Evolutionary conservation across 257 asterid species (phyloP), one percentile per base, ranked within the genome.

Genomic region (Forsythia suspensa): DNA sequence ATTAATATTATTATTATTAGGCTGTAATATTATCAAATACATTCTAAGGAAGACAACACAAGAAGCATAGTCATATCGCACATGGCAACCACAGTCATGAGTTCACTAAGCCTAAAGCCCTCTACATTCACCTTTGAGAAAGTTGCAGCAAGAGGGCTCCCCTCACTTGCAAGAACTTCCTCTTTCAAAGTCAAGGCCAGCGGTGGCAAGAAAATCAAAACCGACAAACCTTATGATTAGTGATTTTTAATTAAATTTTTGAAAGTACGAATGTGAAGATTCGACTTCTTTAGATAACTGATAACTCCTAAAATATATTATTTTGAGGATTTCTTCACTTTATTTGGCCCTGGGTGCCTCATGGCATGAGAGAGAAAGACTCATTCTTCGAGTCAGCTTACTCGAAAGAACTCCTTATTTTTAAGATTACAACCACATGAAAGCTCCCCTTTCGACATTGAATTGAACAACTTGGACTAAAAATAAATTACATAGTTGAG

Each of bases 171-270:
- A 77, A 88, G 92, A 76, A 79, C 89, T 82, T 73, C 88, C 84
- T n/a, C 84, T 24, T 79, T 92, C 67, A 83, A 82, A 81, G 87
- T 94, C 55, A 72, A 15, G 51, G 98, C 97, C 76, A 90, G 92
- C 8, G 91, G 92, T 7, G 85, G 2, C 77, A 88, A 84, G 92
- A 94, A 94, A 79, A 74, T 92, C 87, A 92, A 87, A 92, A 92
- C 97, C 36, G 92, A 88, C 87, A 86, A 82, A 57, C 97, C 97
- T 42, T 94, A 84, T 72, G 98, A 97, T 91, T 42, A 65, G 78
- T 78, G 34, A 10, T 0, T 13, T 71, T 74, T 46, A 5, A 29
- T 24, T 0, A 48, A 48, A 11, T 0, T 48, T 6, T 13, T 4
- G 13, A 12, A 48, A 48, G 6, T 12, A 13, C 55, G 0, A 13